Base-by-base conservation (phyloP, 805 yeast genomes). In the Phaffomyces antillensis region DNA sequence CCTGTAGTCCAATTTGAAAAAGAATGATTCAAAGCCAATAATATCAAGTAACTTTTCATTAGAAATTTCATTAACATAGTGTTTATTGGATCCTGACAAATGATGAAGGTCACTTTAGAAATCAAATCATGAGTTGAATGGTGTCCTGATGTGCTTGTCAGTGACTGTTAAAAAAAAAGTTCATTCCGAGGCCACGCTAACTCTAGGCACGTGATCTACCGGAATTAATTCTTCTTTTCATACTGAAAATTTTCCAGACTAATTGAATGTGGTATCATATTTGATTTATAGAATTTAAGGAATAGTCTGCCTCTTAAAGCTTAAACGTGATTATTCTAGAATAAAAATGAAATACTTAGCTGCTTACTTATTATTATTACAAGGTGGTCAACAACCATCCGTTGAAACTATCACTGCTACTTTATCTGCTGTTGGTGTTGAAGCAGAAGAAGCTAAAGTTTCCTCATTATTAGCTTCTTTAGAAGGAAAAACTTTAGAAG, bases 331-430 rank as follows among this genome's bases (percentile, higher is more conserved):
- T 81, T 81, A 81, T 81, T 81, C 83, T 78, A 69, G 41, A 43
- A 45, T 42, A 33, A 45, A 46, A 47, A 58, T 86, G 93, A 86
- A 84, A 76, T 86, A 86, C 83, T 77, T 86, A 76, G 95, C 95
- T 75, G 91, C 95, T 75, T 86, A 86, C 79, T 83, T 86, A 73
- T 81, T 86, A 75, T 83, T 86, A 71, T 83, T 74, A 66, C 86
- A 85, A 74, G 88, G 90, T 73, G 93, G 91, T 74, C 83, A 36
- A 65, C 55, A 86, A 62, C 93, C 95, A 72, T 71, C 90, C 55
- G 86, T 85, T 60, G 74, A 82, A 57, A 88, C 83, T 72, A 76
- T 85, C 73, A 71, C 83, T 68, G 55, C 80, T 53, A 77, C 84
- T 59, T 73, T 86, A 64, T 79, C 79, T 65, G 66, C 91, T 48